A percentile compares a stretch with the other conserved stretches of the same genome.
Conservation (phyloP, 108 stramenopile genomes). For the Discostella stelligeroides region DNA sequence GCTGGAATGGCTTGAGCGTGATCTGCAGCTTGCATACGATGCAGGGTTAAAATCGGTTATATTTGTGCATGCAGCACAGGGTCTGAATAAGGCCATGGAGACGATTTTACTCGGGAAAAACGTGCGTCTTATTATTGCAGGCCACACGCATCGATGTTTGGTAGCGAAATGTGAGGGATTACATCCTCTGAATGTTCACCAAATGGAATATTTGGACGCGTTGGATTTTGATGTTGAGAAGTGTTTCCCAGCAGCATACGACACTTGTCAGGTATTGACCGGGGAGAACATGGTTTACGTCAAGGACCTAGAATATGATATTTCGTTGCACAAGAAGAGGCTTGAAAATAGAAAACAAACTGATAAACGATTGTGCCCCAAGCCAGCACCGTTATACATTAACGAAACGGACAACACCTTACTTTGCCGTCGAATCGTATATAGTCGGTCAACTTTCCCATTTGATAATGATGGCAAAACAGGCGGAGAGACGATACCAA, state of each 20-base stretch:
- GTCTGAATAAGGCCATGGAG: conserved; percentile 47
- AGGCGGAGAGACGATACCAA: conserved; percentile 35
- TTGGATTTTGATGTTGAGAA: conserved; percentile 21
- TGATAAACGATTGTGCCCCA: conserved; percentile 46
- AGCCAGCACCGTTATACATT: conserved; percentile 38
- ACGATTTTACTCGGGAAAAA: conserved; percentile 44
- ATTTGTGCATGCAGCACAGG: conserved; percentile 47
- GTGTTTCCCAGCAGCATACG: conserved; percentile 48
- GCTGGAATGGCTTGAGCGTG: conserved; percentile 44
- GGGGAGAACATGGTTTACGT: conserved; percentile 43
- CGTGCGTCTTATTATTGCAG: conserved; percentile 47
- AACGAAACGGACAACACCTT: conserved; percentile 52
- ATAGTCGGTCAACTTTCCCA: conserved; percentile 41
- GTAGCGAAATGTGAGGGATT: conserved; percentile 40
- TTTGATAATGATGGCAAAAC: conserved; percentile 16
- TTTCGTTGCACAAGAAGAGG: conserved; percentile 29
- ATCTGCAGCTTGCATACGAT: conserved; percentile 42
- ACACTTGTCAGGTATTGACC: conserved; percentile 35
- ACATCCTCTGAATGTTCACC: conserved; percentile 39
- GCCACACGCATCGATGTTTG: conserved; percentile 50
- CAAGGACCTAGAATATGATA: conserved; percentile 19
- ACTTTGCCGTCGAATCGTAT: conserved; percentile 34
- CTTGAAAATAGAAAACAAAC: conserved; percentile 32
- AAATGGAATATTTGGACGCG: conserved; percentile 30
- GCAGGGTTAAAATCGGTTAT: conserved; percentile 36